Evolutionary conservation across 805 yeast genomes (phyloP).

Genomic region (Komagataella pastoris): DNA sequence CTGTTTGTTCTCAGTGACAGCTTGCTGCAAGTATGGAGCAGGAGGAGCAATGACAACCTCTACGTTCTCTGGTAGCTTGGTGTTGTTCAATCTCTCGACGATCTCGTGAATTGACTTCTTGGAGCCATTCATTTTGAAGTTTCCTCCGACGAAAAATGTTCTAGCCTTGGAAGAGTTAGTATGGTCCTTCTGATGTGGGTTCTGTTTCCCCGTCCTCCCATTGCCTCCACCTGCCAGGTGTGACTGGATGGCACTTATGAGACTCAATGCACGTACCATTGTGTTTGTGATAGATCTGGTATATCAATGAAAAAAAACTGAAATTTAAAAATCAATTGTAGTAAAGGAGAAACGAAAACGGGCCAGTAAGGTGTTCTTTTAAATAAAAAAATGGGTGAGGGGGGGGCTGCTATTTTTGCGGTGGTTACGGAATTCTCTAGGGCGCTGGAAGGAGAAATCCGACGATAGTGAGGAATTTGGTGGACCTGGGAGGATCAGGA

Average conservation of each 20-base stretch:
- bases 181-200: background rate
- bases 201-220: background rate
- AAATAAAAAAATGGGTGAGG: background rate
- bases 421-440: background rate
- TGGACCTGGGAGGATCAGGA: conserved; percentile 1
- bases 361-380: background rate
- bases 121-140: conserved; percentile 98
- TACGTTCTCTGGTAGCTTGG: conserved; percentile 61
- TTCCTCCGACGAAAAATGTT: conserved; percentile 95
- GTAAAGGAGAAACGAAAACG: background rate
- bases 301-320: background rate
- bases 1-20: conserved; percentile 56
- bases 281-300: background rate
- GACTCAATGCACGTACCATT: conserved; percentile 3
- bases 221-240: conserved; percentile 1
- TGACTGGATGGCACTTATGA: background rate
- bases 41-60: conserved; percentile 97
- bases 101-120: conserved; percentile 73
- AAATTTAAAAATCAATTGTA: background rate
- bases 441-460: background rate
- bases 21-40: conserved; percentile 76
- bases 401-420: background rate
- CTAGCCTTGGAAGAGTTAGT: conserved; percentile 39
- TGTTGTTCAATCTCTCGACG: conserved; percentile 69
- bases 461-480: background rate